These are phyloP conservation scores for Eragrostis curvula DNA, from an alignment of 176 grass and related monocot species.

Conservation along the genomic window DNA sequence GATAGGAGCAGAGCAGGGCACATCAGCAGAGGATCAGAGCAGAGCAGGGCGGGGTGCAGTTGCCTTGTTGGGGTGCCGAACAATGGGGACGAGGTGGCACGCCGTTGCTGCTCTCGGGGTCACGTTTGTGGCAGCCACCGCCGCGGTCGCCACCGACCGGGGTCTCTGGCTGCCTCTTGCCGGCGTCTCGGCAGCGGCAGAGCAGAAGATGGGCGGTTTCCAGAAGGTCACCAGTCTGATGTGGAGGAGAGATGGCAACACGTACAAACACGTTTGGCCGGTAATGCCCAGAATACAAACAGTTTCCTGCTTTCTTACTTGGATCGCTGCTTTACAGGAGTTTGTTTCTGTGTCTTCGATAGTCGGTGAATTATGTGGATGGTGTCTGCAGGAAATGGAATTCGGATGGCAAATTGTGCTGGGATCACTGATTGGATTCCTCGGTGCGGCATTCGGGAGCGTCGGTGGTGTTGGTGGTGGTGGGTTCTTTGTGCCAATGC, in stretches of 20 bases:
- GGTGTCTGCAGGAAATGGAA: conserved; percentile 51
- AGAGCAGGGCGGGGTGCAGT: not conserved
- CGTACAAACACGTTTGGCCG: conserved; percentile 84
- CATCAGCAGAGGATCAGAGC: too few relatives aligned
- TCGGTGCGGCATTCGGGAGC: conserved; percentile 73
- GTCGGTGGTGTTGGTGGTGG: conserved; percentile 79
- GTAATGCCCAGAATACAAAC: conserved; percentile 34
- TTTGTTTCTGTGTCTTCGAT: not conserved
- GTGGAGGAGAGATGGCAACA: conserved; percentile 48
- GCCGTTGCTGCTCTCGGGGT: conserved; percentile 36
- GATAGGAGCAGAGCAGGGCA: not conserved
- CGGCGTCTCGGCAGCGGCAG: not conserved
- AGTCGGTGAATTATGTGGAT: conserved; percentile 12
- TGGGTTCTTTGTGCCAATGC: conserved; percentile 82
- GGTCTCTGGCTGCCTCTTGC: conserved; percentile 3
- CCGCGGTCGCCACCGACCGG: conserved; percentile 30
- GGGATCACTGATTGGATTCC: conserved; percentile 67
- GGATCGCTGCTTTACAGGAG: not conserved
- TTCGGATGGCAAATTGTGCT: conserved; percentile 73
- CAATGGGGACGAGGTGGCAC: conserved; percentile 47
- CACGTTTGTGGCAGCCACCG: conserved; percentile 24
- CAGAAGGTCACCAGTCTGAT: conserved; percentile 58
- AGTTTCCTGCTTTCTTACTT: not conserved
- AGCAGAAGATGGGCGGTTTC: conserved; percentile 30
- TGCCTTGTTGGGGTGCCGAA: conserved; percentile 9